Conservation (phyloP, 2,329 filamentous ascomycete genomes). For the Raffaelea albimanens region DNA sequence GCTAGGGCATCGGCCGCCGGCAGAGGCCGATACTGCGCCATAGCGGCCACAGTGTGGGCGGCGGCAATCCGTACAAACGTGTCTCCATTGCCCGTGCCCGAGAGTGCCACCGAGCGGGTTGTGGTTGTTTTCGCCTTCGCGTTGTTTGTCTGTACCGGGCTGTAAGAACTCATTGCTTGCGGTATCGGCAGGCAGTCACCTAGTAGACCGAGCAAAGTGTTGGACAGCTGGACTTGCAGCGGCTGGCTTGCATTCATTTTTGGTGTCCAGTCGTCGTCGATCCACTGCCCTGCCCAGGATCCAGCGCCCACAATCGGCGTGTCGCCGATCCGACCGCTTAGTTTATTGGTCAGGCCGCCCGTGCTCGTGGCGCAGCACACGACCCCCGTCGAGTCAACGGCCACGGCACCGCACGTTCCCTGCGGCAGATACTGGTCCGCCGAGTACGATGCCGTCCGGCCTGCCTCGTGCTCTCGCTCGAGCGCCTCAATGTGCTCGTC, state of each 20-base stretch:
- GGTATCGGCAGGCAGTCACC: constrained; percentile 50
- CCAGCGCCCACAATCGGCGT: constrained; percentile 77
- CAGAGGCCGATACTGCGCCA: constrained; percentile 52
- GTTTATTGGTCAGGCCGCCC: constrained; percentile 81
- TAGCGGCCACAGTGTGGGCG: constrained; percentile 61
- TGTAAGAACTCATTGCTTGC: constrained; percentile 21
- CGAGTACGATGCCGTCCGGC: constrained; percentile 24
- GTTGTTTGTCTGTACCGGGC: constrained; percentile 16
- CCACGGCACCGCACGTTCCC: constrained; percentile 77
- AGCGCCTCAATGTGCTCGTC: constrained; percentile 54
- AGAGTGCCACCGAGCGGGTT: constrained; percentile 48
- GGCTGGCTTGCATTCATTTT: too few relatives aligned
- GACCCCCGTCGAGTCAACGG: constrained; percentile 66
- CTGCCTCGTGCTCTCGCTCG: constrained; percentile 27
- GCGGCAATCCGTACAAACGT: constrained; percentile 70
- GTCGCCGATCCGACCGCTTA: constrained; percentile 76
- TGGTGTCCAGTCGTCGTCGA: constrained; percentile 31
- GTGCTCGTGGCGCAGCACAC: constrained; percentile 60
- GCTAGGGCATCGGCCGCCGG: constrained; percentile 49
- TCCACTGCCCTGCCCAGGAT: constrained; percentile 86
- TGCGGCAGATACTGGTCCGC: constrained; percentile 55
- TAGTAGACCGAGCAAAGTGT: constrained; percentile 37
- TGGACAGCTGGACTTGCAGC: constrained; percentile 28
- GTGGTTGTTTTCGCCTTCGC: constrained; percentile 12
- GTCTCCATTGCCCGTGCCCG: constrained; percentile 81